Percentiles rank a stretch among this genome's conserved stretches.
These are phyloP conservation scores for Helichrysum umbraculigerum DNA, from an alignment of 129 eudicot genomes.

Conservation along the genomic window DNA sequence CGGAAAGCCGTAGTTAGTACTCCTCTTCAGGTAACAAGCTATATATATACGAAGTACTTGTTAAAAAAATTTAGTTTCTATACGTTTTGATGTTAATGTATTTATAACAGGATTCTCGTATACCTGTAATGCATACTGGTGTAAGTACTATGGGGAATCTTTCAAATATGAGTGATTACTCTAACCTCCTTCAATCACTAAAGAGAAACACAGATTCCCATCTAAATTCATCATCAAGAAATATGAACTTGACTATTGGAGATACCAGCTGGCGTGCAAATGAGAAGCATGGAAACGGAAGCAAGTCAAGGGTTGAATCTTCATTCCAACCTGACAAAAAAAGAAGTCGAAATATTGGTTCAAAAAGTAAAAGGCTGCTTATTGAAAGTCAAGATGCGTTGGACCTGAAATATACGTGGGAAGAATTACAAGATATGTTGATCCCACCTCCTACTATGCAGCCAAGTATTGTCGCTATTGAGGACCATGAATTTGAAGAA, in stretches of 20 bases:
- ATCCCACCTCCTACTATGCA: conserved; percentile 51
- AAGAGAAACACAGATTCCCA: conserved; percentile 68
- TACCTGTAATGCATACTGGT: conserved; percentile 42
- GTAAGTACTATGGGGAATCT: conserved; percentile 41
- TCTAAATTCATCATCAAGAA: conserved; percentile 48
- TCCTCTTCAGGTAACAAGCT: conserved; percentile 56
- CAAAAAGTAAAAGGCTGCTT: conserved; percentile 74
- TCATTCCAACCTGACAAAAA: conserved; percentile 66
- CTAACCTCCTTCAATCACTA: conserved; percentile 63
- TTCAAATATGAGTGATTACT: conserved; percentile 50
- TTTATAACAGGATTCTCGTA: conserved; percentile 50
- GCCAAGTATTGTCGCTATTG: conserved; percentile 62
- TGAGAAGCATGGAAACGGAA: conserved; percentile 40
- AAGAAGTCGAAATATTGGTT: conserved; percentile 76
- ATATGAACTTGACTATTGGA: conserved; percentile 43
- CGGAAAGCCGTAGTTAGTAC: conserved; percentile 67
- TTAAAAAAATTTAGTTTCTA: not conserved
- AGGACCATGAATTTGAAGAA: conserved; percentile 91
- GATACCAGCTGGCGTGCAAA: conserved; percentile 42
- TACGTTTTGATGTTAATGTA: conserved; percentile 5
- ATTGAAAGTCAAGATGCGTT: conserved; percentile 79
- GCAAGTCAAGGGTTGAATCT: conserved; percentile 39
- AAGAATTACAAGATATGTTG: conserved; percentile 87
- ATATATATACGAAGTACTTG: not conserved
- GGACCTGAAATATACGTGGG: conserved; percentile 90